Conservation (phyloP, 768 basidiomycete genomes). For the Suillus discolor region DNA sequence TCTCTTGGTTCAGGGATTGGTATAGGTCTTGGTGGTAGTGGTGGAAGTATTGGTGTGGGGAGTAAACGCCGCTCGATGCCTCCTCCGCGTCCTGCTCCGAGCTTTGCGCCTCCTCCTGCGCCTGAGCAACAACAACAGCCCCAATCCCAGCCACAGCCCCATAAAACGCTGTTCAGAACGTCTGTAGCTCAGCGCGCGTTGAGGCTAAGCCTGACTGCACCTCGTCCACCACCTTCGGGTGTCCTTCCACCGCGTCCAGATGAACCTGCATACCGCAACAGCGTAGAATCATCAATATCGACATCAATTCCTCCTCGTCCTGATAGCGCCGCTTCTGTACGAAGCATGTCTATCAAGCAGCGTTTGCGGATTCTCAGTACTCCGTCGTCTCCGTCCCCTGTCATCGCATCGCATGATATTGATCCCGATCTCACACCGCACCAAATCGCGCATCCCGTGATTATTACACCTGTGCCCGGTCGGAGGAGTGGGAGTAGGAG, state of each 20-base stretch:
- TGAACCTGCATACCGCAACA: conserved; percentile 38
- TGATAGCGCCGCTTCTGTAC: conserved; percentile 20
- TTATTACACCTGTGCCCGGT: background rate
- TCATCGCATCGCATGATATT: background rate
- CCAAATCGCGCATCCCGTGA: background rate
- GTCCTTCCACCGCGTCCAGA: conserved; percentile 71
- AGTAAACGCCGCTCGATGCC: conserved; percentile 65
- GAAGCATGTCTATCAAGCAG: conserved; percentile 52
- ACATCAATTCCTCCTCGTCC: conserved; percentile 44
- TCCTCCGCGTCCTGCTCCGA: conserved; percentile 75
- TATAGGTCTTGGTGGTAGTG: background rate
- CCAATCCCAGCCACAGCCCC: conserved; percentile 26
- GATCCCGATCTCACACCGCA: conserved; percentile 14
- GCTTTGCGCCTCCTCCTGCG: conserved; percentile 68
- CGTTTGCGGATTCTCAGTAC: conserved; percentile 71
- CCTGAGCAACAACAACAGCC: conserved; percentile 39
- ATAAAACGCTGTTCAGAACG: conserved; percentile 45
- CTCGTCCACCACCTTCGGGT: conserved; percentile 63
- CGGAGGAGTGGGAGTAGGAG: background rate
- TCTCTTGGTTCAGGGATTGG: background rate
- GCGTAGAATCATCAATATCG: conserved; percentile 37
- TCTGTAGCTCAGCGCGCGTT: conserved; percentile 59
- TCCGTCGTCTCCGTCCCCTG: conserved; percentile 40
- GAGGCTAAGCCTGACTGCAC: conserved; percentile 60
- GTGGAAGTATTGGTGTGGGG: conserved; percentile 20